Percentiles rank a stretch among this genome's conserved stretches.
Evolutionary conservation across 179 eudicot genomes (phyloP).

Genomic region (Amaranthus tricolor): DNA sequence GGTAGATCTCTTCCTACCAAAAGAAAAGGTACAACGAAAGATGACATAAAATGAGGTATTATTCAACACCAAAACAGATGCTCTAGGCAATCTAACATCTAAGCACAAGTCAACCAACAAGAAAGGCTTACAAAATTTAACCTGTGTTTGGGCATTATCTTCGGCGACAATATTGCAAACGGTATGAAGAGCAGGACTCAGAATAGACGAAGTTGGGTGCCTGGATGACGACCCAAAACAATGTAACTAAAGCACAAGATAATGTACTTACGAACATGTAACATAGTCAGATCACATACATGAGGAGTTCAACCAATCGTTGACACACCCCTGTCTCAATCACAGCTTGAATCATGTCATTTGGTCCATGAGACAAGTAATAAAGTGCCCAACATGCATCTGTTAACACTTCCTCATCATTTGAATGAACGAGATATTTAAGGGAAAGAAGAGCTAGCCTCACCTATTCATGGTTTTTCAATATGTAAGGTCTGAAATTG

Average conservation of each 20-base stretch:
- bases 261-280: background rate
- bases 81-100: background rate
- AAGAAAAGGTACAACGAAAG: too few relatives aligned
- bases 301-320: conserved; percentile 75
- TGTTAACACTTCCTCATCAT: conserved; percentile 80
- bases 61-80: background rate
- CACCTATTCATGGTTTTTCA: conserved; percentile 19
- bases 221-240: conserved; percentile 31
- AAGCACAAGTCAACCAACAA: conserved; percentile 3
- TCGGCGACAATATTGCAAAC: conserved; percentile 89
- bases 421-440: conserved; percentile 62
- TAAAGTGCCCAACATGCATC: conserved; percentile 94
- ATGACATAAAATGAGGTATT: too few relatives aligned
- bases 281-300: conserved; percentile 38
- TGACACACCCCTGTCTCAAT: conserved; percentile 73
- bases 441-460: conserved; percentile 56
- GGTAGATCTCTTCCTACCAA: too few relatives aligned
- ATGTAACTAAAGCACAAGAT: conserved; percentile 1
- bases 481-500: background rate
- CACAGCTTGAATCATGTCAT: conserved; percentile 88
- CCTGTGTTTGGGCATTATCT: conserved; percentile 88
- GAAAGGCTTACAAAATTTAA: conserved; percentile 18
- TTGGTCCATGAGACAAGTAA: conserved; percentile 83
- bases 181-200: conserved; percentile 82
- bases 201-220: conserved; percentile 77